Evolutionary conservation across 108 stramenopile species (phyloP).

Genomic region (Fragilariopsis cylindrus): DNA sequence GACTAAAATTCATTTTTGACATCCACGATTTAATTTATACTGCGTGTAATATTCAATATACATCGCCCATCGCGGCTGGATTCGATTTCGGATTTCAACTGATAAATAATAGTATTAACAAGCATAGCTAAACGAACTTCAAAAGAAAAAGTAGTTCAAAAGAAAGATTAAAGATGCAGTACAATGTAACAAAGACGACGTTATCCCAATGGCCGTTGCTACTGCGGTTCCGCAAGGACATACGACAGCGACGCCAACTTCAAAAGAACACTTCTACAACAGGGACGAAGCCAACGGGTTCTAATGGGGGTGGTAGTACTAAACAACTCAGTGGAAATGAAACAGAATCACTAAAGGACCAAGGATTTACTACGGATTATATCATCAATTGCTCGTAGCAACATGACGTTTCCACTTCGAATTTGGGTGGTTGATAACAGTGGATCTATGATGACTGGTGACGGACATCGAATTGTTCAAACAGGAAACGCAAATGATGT

Average conservation of each 20-base stretch:
- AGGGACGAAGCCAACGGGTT: conserved; percentile 12
- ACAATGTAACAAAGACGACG: background rate
- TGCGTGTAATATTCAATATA: no score
- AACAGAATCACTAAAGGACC: conserved; percentile 35
- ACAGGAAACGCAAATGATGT: conserved; percentile 23
- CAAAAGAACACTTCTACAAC: background rate
- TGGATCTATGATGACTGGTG: conserved; percentile 66
- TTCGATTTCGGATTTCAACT: no score
- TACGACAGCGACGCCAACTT: background rate
- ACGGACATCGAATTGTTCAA: conserved; percentile 83
- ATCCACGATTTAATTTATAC: no score
- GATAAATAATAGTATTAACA: no score
- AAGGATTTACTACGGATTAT: conserved; percentile 75
- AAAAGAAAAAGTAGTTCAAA: background rate
- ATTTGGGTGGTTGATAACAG: conserved; percentile 73
- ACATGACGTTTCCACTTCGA: conserved; percentile 34
- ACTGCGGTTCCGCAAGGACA: background rate
- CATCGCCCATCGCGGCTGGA: no score
- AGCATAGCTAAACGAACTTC: background rate
- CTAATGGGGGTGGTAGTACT: background rate
- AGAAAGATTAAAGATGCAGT: background rate
- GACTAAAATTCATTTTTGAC: no score
- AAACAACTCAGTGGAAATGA: conserved; percentile 14
- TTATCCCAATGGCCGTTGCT: conserved; percentile 5
- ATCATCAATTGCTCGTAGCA: conserved; percentile 50